These are phyloP conservation scores for Fraxinus excelsior DNA, from an alignment of 257 asterid genomes.

Conservation along the genomic window DNA sequence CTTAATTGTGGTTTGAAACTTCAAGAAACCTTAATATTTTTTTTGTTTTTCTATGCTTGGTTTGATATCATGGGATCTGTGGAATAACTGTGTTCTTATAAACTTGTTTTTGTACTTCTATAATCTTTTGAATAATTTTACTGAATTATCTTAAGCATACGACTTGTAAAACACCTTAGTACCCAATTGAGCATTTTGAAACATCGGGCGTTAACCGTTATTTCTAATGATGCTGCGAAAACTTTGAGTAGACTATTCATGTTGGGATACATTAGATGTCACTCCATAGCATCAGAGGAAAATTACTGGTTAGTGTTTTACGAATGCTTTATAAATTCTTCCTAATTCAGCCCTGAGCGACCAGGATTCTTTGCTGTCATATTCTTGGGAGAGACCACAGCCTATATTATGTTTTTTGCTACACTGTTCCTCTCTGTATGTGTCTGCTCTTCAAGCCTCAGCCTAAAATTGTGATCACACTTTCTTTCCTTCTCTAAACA, in stretches of 20 bases:
- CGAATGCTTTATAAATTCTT: neutral
- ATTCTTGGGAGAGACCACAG: neutral
- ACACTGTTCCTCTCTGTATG: neutral
- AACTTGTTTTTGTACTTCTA: neutral
- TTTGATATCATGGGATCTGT: conserved; percentile 1
- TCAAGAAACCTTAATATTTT: neutral
- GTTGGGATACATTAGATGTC: neutral
- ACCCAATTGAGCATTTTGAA: neutral
- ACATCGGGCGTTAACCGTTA: neutral
- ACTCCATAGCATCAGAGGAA: neutral
- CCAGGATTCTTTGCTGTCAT: neutral
- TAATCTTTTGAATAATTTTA: neutral
- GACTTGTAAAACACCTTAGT: neutral
- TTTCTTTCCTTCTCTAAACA: neutral
- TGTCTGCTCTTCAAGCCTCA: neutral
- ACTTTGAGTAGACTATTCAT: neutral
- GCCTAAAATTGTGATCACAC: neutral
- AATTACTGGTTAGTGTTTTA: neutral
- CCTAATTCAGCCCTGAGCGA: neutral
- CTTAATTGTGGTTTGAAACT: neutral
- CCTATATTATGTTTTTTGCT: neutral
- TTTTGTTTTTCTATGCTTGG: neutral
- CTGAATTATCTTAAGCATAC: neutral
- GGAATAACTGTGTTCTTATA: neutral
- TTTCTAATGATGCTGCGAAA: neutral